Evolutionary conservation across 352 stramenopile genomes (phyloP), one percentile per base, ranked within the genome.

Genomic region (Elongisporangium senticosum): DNA sequence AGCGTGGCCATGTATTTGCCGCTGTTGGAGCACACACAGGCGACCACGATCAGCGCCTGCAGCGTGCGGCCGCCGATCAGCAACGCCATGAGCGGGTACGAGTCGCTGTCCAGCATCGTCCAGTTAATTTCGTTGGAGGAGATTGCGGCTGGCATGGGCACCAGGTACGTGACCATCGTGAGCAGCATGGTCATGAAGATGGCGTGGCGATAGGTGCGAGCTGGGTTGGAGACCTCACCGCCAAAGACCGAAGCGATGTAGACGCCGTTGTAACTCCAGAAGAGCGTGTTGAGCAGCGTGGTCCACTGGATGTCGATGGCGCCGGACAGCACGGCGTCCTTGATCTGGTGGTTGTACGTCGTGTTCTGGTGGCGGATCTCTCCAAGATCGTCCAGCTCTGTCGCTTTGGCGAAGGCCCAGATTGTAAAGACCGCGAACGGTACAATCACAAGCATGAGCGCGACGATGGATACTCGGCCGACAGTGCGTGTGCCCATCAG

Each of bases 231-330:
- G 10, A 98, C 86, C 56, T 98, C 90, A 2, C 81, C 90, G 6
- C 88, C 92, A 61, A 98, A 98, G 8, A 86, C 83, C 1, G 89
- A 96, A 2, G 86, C 86, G 57, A 79, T 88, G 64, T 98, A 87
- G 64, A 97, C 97, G 24, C 88, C 93, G 67, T 98, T 98, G 49
- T 96, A 90, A 70, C 97, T 98, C 93, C 95, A 98, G 72, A 98
- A 98, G 33, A 98, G 69, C 33, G 95, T 96, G 69, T 98, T 98
- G 7, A 98, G 55, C 23, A 93, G 84, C 1, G 79, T 79, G 11
- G 69, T 55, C 90, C 90, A 98, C 7, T 96, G 54, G 57, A 90
- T 87, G 0, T 58, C 65, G 22, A 86, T 58, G 0, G 63, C 39
- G 1, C 76, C 77, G 0, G 58, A 65, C 19, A 71, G 21, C 14